Percentiles rank a stretch among this genome's conserved stretches.
phyloP scores from a whole-genome alignment of 768 basidiomycete genomes.

The Rubroboletus pulcherrimus region DNA sequence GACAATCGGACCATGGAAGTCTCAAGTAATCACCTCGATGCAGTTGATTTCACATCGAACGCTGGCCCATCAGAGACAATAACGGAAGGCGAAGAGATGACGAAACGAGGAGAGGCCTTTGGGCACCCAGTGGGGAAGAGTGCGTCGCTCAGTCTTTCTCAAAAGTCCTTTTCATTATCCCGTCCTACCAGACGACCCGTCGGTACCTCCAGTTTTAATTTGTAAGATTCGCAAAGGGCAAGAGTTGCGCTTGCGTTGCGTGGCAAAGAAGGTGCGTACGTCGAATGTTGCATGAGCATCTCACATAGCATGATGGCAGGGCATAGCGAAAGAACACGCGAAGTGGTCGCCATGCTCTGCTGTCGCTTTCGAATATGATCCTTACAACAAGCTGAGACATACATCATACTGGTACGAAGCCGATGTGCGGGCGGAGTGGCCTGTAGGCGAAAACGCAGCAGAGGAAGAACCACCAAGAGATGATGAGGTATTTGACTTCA shows the following conservation, averaged over 20 bases:
- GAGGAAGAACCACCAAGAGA: constrained; percentile 81
- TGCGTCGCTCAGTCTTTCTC: constrained; percentile 31
- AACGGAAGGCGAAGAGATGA: constrained; percentile 61
- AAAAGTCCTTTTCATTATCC: constrained; percentile 3
- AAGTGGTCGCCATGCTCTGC: constrained; percentile 99
- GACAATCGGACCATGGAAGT: constrained; percentile 76
- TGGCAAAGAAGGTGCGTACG: constrained; percentile 82
- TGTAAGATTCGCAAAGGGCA: constrained; percentile 94
- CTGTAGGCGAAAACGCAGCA: constrained; percentile 77
- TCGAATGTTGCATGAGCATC: neutral
- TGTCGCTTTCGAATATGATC: constrained; percentile 96
- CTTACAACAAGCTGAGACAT: constrained; percentile 94
- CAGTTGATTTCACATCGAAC: constrained; percentile 40
- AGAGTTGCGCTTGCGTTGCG: constrained; percentile 78
- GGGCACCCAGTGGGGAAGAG: constrained; percentile 85
- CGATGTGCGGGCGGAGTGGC: constrained; percentile 85
- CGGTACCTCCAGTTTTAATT: constrained; percentile 68
- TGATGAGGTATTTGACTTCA: constrained; percentile 82
- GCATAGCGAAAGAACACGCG: constrained; percentile 96
- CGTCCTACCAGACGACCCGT: constrained; percentile 50
- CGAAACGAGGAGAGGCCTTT: constrained; percentile 70
- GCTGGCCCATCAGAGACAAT: constrained; percentile 35
- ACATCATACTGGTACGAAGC: constrained; percentile 94
- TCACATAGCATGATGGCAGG: constrained; percentile 45
- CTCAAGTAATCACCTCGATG: constrained; percentile 81